Conservation (phyloP, 129 eudicot genomes). For the Glebionis coronaria region DNA sequence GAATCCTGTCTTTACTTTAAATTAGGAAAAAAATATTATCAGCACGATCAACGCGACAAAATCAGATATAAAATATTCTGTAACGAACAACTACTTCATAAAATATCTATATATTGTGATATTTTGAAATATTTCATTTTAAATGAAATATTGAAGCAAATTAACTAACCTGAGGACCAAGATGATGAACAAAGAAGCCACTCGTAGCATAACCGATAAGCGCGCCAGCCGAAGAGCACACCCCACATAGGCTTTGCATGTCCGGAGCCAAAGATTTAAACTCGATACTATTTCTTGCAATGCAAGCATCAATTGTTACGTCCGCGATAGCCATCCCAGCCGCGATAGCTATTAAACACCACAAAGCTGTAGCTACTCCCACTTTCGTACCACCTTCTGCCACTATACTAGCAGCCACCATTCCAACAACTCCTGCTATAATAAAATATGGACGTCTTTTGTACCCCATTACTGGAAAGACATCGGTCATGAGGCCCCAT, state of each 20-base stretch:
- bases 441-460: conserved; percentile 51
- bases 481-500: conserved; percentile 66
- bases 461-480: conserved; percentile 52
- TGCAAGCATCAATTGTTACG: conserved; percentile 70
- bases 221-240: conserved; percentile 51
- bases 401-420: conserved; percentile 35
- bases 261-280: conserved; percentile 49
- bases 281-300: conserved; percentile 59
- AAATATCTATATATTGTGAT: too few species aligned
- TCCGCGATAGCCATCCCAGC: conserved; percentile 58
- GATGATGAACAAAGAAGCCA: conserved; percentile 56
- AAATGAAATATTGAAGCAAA: too few species aligned
- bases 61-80: too few species aligned
- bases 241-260: conserved; percentile 59
- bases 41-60: too few species aligned
- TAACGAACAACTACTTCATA: too few species aligned
- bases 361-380: conserved; percentile 42
- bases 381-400: conserved; percentile 28
- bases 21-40: too few species aligned
- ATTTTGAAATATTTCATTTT: too few species aligned
- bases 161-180: conserved; percentile 54
- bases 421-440: conserved; percentile 46
- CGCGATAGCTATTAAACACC: conserved; percentile 42
- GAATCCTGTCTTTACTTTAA: too few species aligned
- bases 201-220: conserved; percentile 56